These are phyloP conservation scores for Millerozyma acaciae DNA, from an alignment of 805 yeast species.

Conservation along the genomic window DNA sequence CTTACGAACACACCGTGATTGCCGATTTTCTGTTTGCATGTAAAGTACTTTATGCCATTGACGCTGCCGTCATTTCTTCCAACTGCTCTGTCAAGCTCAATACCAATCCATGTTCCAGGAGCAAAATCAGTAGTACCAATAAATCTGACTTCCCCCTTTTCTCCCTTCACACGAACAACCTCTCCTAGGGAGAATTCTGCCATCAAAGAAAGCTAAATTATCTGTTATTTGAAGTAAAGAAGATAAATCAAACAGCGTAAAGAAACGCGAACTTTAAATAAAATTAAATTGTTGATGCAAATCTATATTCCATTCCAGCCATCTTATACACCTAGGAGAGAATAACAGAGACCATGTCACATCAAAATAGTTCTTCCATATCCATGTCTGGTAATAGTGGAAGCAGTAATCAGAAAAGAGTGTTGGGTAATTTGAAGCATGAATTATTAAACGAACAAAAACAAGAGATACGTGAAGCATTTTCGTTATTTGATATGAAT, in stretches of 20 bases:
- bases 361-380: conserved; percentile 8
- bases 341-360: conserved; percentile 5
- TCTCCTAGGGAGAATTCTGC: conserved; percentile 17
- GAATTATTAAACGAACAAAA: conserved; percentile 83
- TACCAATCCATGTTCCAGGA: conserved; percentile 52
- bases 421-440: conserved; percentile 44
- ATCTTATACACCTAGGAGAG: background rate
- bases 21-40: conserved; percentile 23
- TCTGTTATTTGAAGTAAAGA: too few relatives aligned
- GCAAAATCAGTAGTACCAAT: conserved; percentile 57
- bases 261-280: background rate
- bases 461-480: conserved; percentile 90
- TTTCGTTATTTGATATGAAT: conserved; percentile 86
- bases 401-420: conserved; percentile 13
- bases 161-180: conserved; percentile 34
- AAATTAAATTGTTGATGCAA: background rate
- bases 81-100: conserved; percentile 35
- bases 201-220: conserved; percentile 1
- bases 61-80: conserved; percentile 53
- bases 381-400: conserved; percentile 8
- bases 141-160: conserved; percentile 45
- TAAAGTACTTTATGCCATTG: conserved; percentile 41
- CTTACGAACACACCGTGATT: conserved; percentile 49
- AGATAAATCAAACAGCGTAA: too few relatives aligned
- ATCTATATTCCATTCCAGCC: too few relatives aligned